These are phyloP conservation scores for Rhizomucor miehei DNA, from an alignment of 371 early-diverging fungal species.

Conservation along the genomic window DNA sequence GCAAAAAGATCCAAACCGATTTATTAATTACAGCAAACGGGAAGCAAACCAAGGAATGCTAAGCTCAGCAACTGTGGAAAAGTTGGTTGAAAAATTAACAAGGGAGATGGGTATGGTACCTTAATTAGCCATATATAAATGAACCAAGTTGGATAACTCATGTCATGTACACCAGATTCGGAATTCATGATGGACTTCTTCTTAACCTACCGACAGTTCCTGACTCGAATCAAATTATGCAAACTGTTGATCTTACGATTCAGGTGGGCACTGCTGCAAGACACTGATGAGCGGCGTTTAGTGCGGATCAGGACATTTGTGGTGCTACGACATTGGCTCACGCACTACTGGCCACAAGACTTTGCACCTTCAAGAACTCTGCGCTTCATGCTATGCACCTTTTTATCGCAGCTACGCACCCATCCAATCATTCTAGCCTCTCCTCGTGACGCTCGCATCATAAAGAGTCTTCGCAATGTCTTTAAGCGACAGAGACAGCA, in stretches of 20 bases:
- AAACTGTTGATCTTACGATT: slow-evolving; percentile 46
- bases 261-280: slow-evolving; percentile 46
- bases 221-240: slow-evolving; percentile 44
- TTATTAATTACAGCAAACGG: slow-evolving; percentile 38
- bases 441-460: slow-evolving; percentile 43
- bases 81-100: slow-evolving; percentile 60
- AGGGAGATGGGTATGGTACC: slow-evolving; percentile 49
- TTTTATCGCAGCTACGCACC: slow-evolving; percentile 37
- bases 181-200: slow-evolving; percentile 49
- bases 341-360: slow-evolving; percentile 45
- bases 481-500: slow-evolving; percentile 35
- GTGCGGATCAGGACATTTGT: slow-evolving; percentile 54
- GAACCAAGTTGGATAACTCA: too few species aligned
- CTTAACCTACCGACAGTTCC: slow-evolving; percentile 44
- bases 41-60: slow-evolving; percentile 21
- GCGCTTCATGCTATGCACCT: slow-evolving; percentile 45
- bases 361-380: slow-evolving; percentile 41
- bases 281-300: slow-evolving; percentile 33
- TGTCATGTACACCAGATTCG: slow-evolving; percentile 19
- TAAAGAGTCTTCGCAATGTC: slow-evolving; percentile 32
- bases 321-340: slow-evolving; percentile 50
- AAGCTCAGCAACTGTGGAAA: slow-evolving; percentile 54
- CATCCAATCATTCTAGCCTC: slow-evolving; percentile 39
- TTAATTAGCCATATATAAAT: too few species aligned
- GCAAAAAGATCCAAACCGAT: slow-evolving; percentile 13